phyloP scores from a whole-genome alignment of 2,329 filamentous ascomycete genomes.

The Albophoma yamanashiensis region DNA sequence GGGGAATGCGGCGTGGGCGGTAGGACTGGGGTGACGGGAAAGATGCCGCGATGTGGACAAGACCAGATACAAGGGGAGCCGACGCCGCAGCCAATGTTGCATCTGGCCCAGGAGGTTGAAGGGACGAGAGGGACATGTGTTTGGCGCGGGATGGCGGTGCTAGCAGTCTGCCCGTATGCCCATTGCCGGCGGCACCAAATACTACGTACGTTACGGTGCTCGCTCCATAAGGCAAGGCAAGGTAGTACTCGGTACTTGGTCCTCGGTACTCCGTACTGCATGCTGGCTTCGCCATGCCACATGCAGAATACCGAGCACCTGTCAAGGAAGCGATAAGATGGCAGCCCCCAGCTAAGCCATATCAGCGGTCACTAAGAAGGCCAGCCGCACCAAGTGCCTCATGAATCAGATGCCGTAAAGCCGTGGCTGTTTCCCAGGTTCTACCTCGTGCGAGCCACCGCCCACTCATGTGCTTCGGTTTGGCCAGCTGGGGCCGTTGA shows the following conservation, averaged over 20 bases:
- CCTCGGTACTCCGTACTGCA: too few species aligned
- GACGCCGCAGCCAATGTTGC: background rate
- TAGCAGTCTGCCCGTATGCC: background rate
- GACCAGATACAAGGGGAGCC: background rate
- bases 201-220: too few species aligned
- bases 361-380: background rate
- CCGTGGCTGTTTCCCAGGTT: background rate
- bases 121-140: background rate
- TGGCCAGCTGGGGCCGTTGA: background rate
- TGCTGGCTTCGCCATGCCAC: background rate
- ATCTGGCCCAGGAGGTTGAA: background rate
- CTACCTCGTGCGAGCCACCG: background rate
- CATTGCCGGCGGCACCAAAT: background rate
- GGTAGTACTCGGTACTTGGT: too few species aligned
- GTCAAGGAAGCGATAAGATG: background rate
- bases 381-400: background rate
- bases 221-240: too few species aligned
- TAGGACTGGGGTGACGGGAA: conserved; percentile 17
- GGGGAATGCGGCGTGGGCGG: conserved; percentile 35
- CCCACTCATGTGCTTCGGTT: background rate
- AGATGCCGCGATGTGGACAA: background rate
- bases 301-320: background rate
- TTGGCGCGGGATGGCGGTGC: background rate
- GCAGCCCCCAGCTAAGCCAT: background rate
- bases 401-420: background rate